phyloP scores from a whole-genome alignment of 2,329 filamentous ascomycete genomes.

The Phoma sp. region DNA sequence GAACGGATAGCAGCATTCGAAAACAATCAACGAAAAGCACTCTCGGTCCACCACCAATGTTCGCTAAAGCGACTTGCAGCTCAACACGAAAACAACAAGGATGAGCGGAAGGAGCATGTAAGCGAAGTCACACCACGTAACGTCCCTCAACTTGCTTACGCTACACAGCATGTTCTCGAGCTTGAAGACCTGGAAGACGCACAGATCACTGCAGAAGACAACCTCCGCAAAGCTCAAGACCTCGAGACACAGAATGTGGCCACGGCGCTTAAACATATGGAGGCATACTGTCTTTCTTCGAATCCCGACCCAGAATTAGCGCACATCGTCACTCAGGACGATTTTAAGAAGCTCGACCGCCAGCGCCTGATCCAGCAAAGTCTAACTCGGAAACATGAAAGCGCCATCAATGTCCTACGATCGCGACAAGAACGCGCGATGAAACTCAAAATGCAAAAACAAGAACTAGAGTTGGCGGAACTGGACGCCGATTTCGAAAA shows the following conservation, averaged over 20 bases:
- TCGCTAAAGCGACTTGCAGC: slow-evolving; percentile 29
- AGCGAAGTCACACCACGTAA: slow-evolving; percentile 8
- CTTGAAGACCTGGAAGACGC: slow-evolving; percentile 54
- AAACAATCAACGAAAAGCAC: slow-evolving; percentile 39
- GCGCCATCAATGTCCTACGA: slow-evolving; percentile 55
- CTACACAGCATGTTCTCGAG: slow-evolving; percentile 45
- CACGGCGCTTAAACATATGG: slow-evolving; percentile 56
- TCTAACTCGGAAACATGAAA: slow-evolving; percentile 52
- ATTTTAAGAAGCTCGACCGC: slow-evolving; percentile 52
- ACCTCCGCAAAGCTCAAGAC: slow-evolving; percentile 50
- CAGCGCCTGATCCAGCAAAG: slow-evolving; percentile 47
- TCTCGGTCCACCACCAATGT: slow-evolving; percentile 34
- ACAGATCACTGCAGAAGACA: slow-evolving; percentile 52
- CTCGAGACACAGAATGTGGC: slow-evolving; percentile 52
- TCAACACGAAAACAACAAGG: slow-evolving; percentile 30
- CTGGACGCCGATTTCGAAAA: slow-evolving; percentile 42
- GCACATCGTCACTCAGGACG: slow-evolving; percentile 53
- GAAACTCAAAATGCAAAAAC: slow-evolving; percentile 45
- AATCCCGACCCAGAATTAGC: slow-evolving; percentile 29
- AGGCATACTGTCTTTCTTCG: slow-evolving; percentile 54
- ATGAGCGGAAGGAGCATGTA: slow-evolving; percentile 39
- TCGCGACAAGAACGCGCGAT: slow-evolving; percentile 53
- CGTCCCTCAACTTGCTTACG: slow-evolving; percentile 26
- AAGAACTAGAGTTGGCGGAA: slow-evolving; percentile 49
- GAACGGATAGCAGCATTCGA: slow-evolving; percentile 41